Evolutionary conservation across 1,284 basidiomycete genomes (phyloP).

Genomic region (Malassezia furfur): DNA sequence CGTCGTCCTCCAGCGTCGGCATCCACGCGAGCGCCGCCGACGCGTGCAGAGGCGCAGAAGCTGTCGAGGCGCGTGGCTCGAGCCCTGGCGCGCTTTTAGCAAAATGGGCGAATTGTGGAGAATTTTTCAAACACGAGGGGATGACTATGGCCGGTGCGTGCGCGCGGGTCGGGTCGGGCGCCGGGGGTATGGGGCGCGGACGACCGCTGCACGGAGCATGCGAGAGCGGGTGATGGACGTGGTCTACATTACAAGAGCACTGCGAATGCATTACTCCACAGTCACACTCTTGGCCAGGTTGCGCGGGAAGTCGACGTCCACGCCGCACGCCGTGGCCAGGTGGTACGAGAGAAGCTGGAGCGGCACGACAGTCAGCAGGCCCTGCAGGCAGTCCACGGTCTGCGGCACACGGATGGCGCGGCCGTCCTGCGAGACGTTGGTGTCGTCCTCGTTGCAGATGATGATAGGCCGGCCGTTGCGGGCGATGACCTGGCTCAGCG

Average conservation of each 20-base stretch:
- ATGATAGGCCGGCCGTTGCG: slow-evolving; percentile 90
- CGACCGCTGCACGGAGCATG: neutral
- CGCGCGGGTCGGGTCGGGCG: neutral
- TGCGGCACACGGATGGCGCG: slow-evolving; percentile 69
- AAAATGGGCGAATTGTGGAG: neutral
- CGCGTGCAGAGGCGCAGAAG: no score
- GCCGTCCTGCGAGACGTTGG: slow-evolving; percentile 60
- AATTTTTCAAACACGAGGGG: no score
- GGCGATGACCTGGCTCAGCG: slow-evolving; percentile 89
- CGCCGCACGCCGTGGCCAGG: slow-evolving; percentile 85
- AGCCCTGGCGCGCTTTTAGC: no score
- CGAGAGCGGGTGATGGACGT: neutral
- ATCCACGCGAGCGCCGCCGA: no score
- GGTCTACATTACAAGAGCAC: neutral
- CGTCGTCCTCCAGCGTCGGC: no score
- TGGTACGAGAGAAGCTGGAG: slow-evolving; percentile 94
- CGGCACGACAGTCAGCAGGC: slow-evolving; percentile 90
- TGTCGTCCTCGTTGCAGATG: slow-evolving; percentile 88
- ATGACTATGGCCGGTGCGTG: neutral
- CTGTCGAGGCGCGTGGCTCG: no score
- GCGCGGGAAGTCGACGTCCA: slow-evolving; percentile 96
- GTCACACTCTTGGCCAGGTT: slow-evolving; percentile 61
- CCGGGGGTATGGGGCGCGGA: no score
- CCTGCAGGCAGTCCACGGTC: slow-evolving; percentile 91
- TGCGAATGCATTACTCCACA: slow-evolving; percentile 26